Conservation (phyloP, 23 red algal species). For the Cyanidioschyzon merolae region DNA sequence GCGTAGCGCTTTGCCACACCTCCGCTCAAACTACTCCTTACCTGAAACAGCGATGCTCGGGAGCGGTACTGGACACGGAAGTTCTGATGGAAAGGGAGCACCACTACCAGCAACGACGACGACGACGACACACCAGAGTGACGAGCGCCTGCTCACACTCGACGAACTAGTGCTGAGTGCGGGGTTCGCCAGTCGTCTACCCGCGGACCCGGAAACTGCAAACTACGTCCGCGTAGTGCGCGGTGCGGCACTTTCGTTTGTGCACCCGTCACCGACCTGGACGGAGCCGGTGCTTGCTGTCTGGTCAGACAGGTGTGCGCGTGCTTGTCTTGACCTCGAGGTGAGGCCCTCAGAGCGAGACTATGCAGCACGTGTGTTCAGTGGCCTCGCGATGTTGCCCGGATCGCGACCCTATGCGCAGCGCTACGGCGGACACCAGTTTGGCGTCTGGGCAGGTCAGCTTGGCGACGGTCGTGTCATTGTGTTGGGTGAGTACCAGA, state of each 20-base stretch:
- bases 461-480: slow-evolving; percentile 95
- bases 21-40: no score
- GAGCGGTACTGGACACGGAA: no score
- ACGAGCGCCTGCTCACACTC: no score
- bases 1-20: no score
- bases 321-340: slow-evolving; percentile 12
- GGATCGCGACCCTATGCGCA: slow-evolving; percentile 72
- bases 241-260: neutral
- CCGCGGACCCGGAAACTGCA: slow-evolving; percentile 8
- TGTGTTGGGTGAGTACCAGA: slow-evolving; percentile 66
- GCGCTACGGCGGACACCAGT: slow-evolving; percentile 97
- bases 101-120: no score
- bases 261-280: neutral
- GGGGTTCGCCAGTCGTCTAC: neutral
- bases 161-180: neutral
- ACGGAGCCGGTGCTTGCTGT: neutral
- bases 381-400: slow-evolving; percentile 27
- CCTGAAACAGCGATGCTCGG: no score
- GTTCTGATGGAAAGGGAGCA: no score
- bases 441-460: slow-evolving; percentile 90
- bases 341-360: neutral
- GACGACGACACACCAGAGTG: no score
- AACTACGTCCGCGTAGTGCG: slow-evolving; percentile 21
- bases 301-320: slow-evolving; percentile 9
- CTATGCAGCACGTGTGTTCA: slow-evolving; percentile 24